Percentiles rank a stretch among this genome's conserved stretches.
Evolutionary conservation across 495 filamentous ascomycete species (phyloP).

Genomic region (Xylaria bambusicola): DNA sequence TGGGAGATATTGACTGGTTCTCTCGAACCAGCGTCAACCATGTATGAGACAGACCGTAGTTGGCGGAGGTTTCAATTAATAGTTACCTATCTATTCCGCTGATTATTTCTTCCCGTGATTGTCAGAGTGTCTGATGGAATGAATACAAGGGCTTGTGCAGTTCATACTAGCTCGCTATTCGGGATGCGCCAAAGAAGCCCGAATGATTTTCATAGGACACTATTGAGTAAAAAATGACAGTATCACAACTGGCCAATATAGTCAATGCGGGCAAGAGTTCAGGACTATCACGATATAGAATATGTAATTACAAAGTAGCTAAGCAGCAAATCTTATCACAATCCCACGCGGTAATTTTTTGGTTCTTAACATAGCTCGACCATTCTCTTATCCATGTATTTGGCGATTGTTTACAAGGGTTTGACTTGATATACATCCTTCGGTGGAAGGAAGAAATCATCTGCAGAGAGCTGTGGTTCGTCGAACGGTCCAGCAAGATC

Average conservation of each 20-base stretch:
- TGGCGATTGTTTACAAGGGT: not conserved
- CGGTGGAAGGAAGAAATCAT: slow-evolving; percentile 11
- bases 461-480: not conserved
- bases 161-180: too few species aligned
- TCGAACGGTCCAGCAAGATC: slow-evolving; percentile 17
- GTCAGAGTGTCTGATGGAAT: not conserved
- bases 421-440: not conserved
- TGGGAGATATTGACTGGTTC: not conserved
- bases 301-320: not conserved
- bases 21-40: not conserved
- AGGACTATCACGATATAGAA: not conserved
- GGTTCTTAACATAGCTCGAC: not conserved
- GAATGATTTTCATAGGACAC: too few species aligned
- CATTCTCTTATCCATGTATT: not conserved
- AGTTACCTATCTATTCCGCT: not conserved
- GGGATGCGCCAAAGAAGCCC: too few species aligned
- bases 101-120: not conserved
- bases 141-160: too few species aligned
- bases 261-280: not conserved
- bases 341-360: not conserved
- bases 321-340: not conserved
- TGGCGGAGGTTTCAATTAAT: not conserved
- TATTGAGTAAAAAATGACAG: too few species aligned
- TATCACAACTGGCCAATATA: not conserved
- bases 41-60: not conserved